Conservation (phyloP, 2,329 filamentous ascomycete species). For the Myriangium duriaei region DNA sequence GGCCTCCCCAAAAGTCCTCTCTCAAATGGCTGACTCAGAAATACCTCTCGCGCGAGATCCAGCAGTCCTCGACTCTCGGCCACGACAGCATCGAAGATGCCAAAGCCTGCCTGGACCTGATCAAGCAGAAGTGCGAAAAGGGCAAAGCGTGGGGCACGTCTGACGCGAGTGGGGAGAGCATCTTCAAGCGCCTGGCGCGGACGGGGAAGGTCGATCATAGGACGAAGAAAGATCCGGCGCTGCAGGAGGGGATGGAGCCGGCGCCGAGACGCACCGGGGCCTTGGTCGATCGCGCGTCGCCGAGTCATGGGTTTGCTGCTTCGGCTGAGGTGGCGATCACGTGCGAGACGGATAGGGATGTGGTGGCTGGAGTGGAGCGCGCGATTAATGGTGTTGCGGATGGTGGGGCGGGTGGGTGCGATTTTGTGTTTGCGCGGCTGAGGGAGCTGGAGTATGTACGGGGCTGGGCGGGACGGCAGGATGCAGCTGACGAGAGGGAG, state of each 20-base stretch:
- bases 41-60: slow-evolving; percentile 76
- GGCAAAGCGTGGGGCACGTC: slow-evolving; percentile 74
- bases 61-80: slow-evolving; percentile 59
- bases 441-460: slow-evolving; percentile 47
- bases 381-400: slow-evolving; percentile 33
- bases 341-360: slow-evolving; percentile 44
- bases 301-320: slow-evolving; percentile 47
- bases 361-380: slow-evolving; percentile 44
- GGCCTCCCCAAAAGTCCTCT: slow-evolving; percentile 77
- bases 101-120: slow-evolving; percentile 76
- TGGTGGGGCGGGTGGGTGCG: slow-evolving; percentile 37
- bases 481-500: slow-evolving; percentile 8
- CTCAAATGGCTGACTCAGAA: slow-evolving; percentile 83
- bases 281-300: slow-evolving; percentile 83
- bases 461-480: slow-evolving; percentile 44
- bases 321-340: slow-evolving; percentile 44
- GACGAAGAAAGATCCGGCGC: slow-evolving; percentile 27
- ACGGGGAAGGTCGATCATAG: slow-evolving; percentile 22
- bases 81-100: slow-evolving; percentile 93
- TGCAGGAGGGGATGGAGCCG: slow-evolving; percentile 31
- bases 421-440: slow-evolving; percentile 51
- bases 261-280: slow-evolving; percentile 46
- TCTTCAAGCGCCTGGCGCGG: slow-evolving; percentile 66
- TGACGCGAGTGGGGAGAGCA: slow-evolving; percentile 68
- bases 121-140: slow-evolving; percentile 92